These are phyloP conservation scores for Pisolithus thermaeus DNA, from an alignment of 1,284 basidiomycete species.

Conservation along the genomic window DNA sequence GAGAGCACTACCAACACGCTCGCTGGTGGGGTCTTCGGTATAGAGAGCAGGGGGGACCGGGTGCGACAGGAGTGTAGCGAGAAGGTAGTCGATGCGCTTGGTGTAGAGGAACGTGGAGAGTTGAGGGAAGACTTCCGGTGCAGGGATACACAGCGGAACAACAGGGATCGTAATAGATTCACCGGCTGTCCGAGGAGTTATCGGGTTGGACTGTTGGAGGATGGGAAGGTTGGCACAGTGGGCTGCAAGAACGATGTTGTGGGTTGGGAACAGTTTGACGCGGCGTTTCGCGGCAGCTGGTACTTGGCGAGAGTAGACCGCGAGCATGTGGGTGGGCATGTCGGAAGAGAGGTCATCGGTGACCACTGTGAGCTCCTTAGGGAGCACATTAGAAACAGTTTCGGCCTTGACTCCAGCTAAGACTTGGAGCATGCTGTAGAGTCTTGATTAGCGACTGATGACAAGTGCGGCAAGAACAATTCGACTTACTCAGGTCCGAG, in stretches of 20 bases:
- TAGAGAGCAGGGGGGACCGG: slow-evolving; percentile 19
- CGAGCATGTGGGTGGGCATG: slow-evolving; percentile 52
- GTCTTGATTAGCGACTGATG: slow-evolving; percentile 10
- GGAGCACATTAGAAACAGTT: slow-evolving; percentile 19
- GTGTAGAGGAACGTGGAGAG: slow-evolving; percentile 48
- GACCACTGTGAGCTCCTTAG: slow-evolving; percentile 20
- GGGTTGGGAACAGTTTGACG: slow-evolving; percentile 48
- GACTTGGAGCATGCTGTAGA: slow-evolving; percentile 25
- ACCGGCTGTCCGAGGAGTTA: slow-evolving; percentile 13
- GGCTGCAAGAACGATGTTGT: slow-evolving; percentile 49
- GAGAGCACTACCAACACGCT: slow-evolving; percentile 9
- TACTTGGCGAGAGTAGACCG: slow-evolving; percentile 34
- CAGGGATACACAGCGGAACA: slow-evolving; percentile 43
- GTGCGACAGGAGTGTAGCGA: slow-evolving; percentile 32
- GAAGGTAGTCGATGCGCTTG: slow-evolving; percentile 37
- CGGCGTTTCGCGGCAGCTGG: slow-evolving; percentile 24
- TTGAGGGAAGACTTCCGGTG: slow-evolving; percentile 44
- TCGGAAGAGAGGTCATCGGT: slow-evolving; percentile 29
- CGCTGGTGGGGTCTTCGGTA: slow-evolving; percentile 10
- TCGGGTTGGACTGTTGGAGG: slow-evolving; percentile 25
- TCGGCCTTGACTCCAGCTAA: slow-evolving; percentile 24
- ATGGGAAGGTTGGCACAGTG: slow-evolving; percentile 49
- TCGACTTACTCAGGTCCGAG: slow-evolving; percentile 25
- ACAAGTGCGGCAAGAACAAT: accelerated
- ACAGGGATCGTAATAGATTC: slow-evolving; percentile 36